A percentile compares a stretch with the other conserved stretches of the same genome.
These are phyloP conservation scores for Thuja plicata DNA, from an alignment of 83 land plant genomes.

Conservation along the genomic window DNA sequence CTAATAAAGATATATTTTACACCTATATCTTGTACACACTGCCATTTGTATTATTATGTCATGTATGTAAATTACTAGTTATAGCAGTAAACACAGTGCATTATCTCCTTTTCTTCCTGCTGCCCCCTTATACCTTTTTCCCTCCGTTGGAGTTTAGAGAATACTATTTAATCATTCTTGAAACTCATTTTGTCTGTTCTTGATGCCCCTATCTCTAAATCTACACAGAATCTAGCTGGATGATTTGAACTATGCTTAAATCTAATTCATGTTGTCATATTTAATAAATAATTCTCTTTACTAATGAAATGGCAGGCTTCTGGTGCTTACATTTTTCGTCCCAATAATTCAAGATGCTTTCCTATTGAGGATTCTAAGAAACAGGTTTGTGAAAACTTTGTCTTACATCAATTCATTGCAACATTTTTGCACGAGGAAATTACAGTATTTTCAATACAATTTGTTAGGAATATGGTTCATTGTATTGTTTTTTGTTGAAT, in stretches of 20 bases:
- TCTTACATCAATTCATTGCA: neutral
- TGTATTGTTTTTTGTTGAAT: neutral
- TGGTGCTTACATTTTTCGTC: slow-evolving; percentile 96
- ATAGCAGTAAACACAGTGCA: too few species aligned
- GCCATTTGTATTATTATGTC: too few species aligned
- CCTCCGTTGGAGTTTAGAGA: neutral
- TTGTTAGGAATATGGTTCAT: neutral
- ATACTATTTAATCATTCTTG: neutral
- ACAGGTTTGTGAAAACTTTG: slow-evolving; percentile 7
- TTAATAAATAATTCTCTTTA: neutral
- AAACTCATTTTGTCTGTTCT: neutral
- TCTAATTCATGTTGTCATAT: neutral
- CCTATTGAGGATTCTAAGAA: neutral
- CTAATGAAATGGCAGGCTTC: slow-evolving; percentile 51
- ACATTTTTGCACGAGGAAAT: neutral
- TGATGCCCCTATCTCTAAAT: neutral
- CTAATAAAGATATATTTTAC: too few species aligned
- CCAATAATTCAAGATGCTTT: slow-evolving; percentile 54
- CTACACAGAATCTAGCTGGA: neutral
- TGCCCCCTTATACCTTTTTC: neutral
- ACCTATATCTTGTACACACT: too few species aligned
- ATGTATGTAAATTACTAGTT: too few species aligned
- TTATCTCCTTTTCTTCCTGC: neutral
- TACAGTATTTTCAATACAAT: neutral
- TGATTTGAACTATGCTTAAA: neutral